Evolutionary conservation across 805 yeast genomes (phyloP), one percentile per base, ranked within the genome.

Genomic region (Priceomyces castillae): DNA sequence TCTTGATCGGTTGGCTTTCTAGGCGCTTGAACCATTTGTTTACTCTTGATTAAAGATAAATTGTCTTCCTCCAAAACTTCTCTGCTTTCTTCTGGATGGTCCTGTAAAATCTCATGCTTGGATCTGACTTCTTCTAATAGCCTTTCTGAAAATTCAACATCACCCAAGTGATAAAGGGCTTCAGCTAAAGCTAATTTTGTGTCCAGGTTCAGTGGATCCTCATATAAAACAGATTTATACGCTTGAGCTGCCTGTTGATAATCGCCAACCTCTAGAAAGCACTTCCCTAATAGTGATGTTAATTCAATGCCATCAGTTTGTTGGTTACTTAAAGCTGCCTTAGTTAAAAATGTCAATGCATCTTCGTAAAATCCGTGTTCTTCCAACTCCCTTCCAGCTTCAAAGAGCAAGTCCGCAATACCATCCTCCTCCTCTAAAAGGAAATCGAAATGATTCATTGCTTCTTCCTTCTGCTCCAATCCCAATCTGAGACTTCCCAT

Each of bases 101-200:
- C 37, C 9, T 19, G 22, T 4, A 19, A 18, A 26, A 26, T 30
- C 15, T 40, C 40, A 28, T 40, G 48, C 26, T 39, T 26, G 14
- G 41, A 63, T n/a, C 70, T 64, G 0, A 84, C 85, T 47, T 81
- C 84, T 16, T 67, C 67, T 41, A 84, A 65, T 17, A 85, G 61
- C 17, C 61, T 54, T 18, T 76, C 73, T 9, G 89, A 82, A n/a
- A 72, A 72, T 9, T 76, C 81, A 20, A 71, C 68, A 35, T 82
- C 82, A 12, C 81, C 84, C 11, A 82, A 60, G 54, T 81, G 81
- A 50, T 83, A 87, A 46, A 82, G 78, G 1, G 89, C 80, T 64
- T 94, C 98, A 0, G 94, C 95, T 19, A 94, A 68, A 0, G 86
- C 83, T 22, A 90, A 73, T 53, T 85, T 81, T 9, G 83, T 78